A percentile compares a stretch with the other conserved stretches of the same genome.
These are phyloP conservation scores for Plasmodium gallinaceum DNA, from an alignment of 169 alveolate species.

Conservation along the genomic window DNA sequence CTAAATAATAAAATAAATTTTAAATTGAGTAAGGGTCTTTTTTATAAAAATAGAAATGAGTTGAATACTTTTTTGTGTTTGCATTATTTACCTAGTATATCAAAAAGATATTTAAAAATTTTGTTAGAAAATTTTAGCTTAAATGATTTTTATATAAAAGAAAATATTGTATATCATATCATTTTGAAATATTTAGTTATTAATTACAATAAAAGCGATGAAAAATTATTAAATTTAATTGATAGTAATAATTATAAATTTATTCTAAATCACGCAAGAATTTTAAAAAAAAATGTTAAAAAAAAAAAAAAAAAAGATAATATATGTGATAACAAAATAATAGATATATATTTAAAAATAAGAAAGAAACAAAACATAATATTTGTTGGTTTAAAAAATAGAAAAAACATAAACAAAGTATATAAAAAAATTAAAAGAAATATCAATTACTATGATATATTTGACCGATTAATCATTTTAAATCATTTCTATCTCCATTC, in stretches of 20 bases:
- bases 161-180: constrained; percentile 53
- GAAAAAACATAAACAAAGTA: constrained; percentile 2
- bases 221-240: constrained; percentile 18
- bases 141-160: constrained; percentile 46
- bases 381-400: constrained; percentile 18
- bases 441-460: constrained; percentile 38
- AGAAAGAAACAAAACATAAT: constrained; percentile 46
- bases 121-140: constrained; percentile 10
- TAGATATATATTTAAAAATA: constrained; percentile 49
- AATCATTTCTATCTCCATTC: constrained; percentile 27
- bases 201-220: constrained; percentile 6
- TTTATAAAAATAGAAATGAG: neutral
- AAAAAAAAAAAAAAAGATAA: constrained; percentile 5
- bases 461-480: constrained; percentile 40
- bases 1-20: neutral
- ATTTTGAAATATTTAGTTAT: constrained; percentile 19
- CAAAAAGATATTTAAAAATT: constrained; percentile 23
- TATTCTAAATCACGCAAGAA: constrained; percentile 40
- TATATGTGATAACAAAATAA: constrained; percentile 18
- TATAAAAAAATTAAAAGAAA: constrained; percentile 59
- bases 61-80: constrained; percentile 37
- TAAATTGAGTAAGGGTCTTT: constrained; percentile 3
- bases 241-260: constrained; percentile 38
- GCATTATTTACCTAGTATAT: constrained; percentile 31
- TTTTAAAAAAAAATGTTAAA: constrained; percentile 25